A percentile compares a stretch with the other conserved stretches of the same genome.
Conservation (phyloP, 1,284 basidiomycete species). For the Tylopilus microsporus region DNA sequence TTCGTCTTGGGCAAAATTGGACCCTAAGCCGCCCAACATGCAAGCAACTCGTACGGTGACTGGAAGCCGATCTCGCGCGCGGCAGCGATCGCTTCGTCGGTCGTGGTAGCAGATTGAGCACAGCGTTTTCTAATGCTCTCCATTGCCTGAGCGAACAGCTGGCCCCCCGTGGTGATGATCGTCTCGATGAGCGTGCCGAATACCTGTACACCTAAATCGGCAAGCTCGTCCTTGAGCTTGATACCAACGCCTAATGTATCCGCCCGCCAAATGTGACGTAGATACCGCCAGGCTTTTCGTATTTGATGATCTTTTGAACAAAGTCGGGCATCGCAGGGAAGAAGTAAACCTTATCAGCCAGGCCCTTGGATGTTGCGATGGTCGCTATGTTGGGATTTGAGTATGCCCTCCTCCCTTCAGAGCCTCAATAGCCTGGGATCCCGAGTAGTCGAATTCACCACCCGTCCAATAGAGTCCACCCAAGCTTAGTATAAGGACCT, state of each 20-base stretch:
- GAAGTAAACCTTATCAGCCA: constrained; percentile 99
- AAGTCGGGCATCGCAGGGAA: constrained; percentile 97
- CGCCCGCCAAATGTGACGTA: constrained; percentile 99
- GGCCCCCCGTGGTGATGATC: constrained; percentile 95
- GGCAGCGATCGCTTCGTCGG: constrained; percentile 82
- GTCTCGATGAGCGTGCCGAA: constrained; percentile 97
- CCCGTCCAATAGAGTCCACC: constrained; percentile 97
- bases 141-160: constrained; percentile 94
- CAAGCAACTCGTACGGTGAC: constrained; percentile 97
- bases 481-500: constrained; percentile 95
- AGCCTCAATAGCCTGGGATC: constrained; percentile 98
- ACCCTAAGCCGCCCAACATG: constrained; percentile 91
- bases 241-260: constrained; percentile 95
- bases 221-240: constrained; percentile 95
- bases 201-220: constrained; percentile 81
- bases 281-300: constrained; percentile 98
- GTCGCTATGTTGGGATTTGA: constrained; percentile 99
- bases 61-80: constrained; percentile 89
- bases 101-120: constrained; percentile 83
- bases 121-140: constrained; percentile 94
- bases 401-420: constrained; percentile 96
- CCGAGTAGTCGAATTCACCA: constrained; percentile 99
- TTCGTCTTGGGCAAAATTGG: constrained; percentile 91
- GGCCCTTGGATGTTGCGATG: constrained; percentile 94
- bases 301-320: constrained; percentile 95